Evolutionary conservation across 345 rosid genomes (phyloP).

Genomic region (Brassica carinata): DNA sequence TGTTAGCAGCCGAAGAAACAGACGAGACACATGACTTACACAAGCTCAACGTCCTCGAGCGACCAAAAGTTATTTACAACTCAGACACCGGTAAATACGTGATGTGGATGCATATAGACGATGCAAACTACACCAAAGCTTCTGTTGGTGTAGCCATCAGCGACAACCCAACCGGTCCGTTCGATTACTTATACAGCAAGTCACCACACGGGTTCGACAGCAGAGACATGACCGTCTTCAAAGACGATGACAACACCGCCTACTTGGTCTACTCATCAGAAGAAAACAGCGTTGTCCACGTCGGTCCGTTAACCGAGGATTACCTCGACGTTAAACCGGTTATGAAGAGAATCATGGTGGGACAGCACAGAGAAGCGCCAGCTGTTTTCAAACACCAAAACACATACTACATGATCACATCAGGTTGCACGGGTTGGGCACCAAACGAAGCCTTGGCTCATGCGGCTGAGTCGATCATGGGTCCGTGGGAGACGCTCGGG

Average conservation of each 20-base stretch:
- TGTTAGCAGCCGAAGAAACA: slow-evolving; percentile 70
- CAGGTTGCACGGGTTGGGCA: slow-evolving; percentile 97
- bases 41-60: slow-evolving; percentile 84
- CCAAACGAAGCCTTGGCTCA: slow-evolving; percentile 89
- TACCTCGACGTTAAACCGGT: slow-evolving; percentile 64
- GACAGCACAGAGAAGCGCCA: slow-evolving; percentile 89
- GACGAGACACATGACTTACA: slow-evolving; percentile 80
- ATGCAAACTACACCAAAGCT: slow-evolving; percentile 91
- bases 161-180: slow-evolving; percentile 83
- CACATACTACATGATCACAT: slow-evolving; percentile 93
- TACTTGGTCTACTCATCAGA: slow-evolving; percentile 84
- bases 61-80: slow-evolving; percentile 91
- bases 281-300: slow-evolving; percentile 85
- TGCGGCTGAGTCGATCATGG: slow-evolving; percentile 87
- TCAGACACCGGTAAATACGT: slow-evolving; percentile 70
- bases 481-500: slow-evolving; percentile 93
- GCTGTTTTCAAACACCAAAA: slow-evolving; percentile 75
- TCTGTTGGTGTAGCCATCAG: slow-evolving; percentile 74
- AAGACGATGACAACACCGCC: slow-evolving; percentile 75
- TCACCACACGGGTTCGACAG: slow-evolving; percentile 82
- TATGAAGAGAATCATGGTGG: slow-evolving; percentile 65
- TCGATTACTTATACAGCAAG: slow-evolving; percentile 68
- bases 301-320: slow-evolving; percentile 70
- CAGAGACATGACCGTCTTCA: slow-evolving; percentile 93
- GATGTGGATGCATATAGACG: slow-evolving; percentile 98